phyloP scores from a whole-genome alignment of 345 rosid species.

The Eucalyptus pauciflora region DNA sequence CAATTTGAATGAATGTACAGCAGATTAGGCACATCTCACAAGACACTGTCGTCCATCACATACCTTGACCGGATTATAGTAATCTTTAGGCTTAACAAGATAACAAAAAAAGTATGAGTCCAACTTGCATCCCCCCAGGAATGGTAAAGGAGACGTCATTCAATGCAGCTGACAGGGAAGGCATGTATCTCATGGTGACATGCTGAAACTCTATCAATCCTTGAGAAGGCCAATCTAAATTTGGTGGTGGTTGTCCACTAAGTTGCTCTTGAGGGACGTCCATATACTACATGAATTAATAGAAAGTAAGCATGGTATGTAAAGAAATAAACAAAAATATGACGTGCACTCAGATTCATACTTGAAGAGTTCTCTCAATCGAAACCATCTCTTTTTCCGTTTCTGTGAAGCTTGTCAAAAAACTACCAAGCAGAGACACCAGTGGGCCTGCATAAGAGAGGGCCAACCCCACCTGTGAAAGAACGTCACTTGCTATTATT shows the following conservation, averaged over 20 bases:
- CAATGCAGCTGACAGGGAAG: too few relatives aligned
- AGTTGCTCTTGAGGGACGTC: too few relatives aligned
- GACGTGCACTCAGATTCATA: slow-evolving; percentile 2
- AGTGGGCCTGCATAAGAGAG: slow-evolving; percentile 85
- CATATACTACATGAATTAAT: too few relatives aligned
- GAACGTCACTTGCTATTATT: neutral
- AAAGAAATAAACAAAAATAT: neutral
- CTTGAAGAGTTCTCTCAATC: slow-evolving; percentile 73
- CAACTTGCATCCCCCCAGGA: slow-evolving; percentile 63
- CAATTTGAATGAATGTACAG: slow-evolving; percentile 39
- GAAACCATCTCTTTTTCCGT: slow-evolving; percentile 96
- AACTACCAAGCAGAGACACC: slow-evolving; percentile 75
- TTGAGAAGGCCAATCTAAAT: too few relatives aligned
- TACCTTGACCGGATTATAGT: neutral
- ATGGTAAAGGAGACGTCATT: too few relatives aligned
- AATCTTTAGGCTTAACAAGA: neutral
- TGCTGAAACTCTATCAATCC: too few relatives aligned
- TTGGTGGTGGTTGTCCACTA: too few relatives aligned
- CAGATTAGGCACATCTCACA: neutral
- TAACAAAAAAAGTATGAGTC: neutral
- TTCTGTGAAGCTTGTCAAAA: slow-evolving; percentile 87
- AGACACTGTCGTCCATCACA: neutral
- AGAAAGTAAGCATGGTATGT: neutral
- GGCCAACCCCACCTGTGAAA: slow-evolving; percentile 71
- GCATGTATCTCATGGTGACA: too few relatives aligned